Base-by-base conservation (phyloP, 495 filamentous ascomycete species). In the Trichoderma reesei region DNA sequence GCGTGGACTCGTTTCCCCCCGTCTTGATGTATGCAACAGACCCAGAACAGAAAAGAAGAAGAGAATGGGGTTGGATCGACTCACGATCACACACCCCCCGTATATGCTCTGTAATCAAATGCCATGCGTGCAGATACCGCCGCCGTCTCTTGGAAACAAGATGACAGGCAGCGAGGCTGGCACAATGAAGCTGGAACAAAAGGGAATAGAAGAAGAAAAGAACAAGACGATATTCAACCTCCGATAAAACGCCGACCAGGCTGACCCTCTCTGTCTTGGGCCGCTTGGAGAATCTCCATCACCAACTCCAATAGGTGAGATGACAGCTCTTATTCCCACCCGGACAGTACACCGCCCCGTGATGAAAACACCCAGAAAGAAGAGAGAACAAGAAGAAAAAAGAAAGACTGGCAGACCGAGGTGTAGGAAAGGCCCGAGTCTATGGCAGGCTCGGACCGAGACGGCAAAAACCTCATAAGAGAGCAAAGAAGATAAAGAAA, bases 1-100 rank as follows among this genome's bases (percentile, higher is more conserved):
- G 51, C 51, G 26, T 56, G 18, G 26, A 56, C 51, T 56, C 51
- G 13, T 56, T n/a, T n/a, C 51, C 14, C 31, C 31, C 51, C 51
- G 26, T 36, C 51, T 34, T 56, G 26, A 56, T 56, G 51, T 31
- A 56, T 56, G 51, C 18, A 56, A 56, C 51, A 51, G n/a, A 51
- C 18, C 51, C 10, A 34, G 5, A 1, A 56, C 18, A 56, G 10
- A 56, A 26, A 56, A 31, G 26, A 33, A 33, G 16, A 56, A 46
- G 42, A n/a, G n/a, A 46, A 41, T 11, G 8, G 51, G 26, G 51
- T 26, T 4, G 51, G 51, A 34, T 31, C 51, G 51, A 34, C 6
- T 56, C 26, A 56, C 26, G 31, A 56, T n/a, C 44, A 1, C 44
- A 20, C 4, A 20, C 20, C 16, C n/a, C 44, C 41, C 41, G 8